Evolutionary conservation across 768 basidiomycete species (phyloP).

Genomic region (Naganishia antarctica): DNA sequence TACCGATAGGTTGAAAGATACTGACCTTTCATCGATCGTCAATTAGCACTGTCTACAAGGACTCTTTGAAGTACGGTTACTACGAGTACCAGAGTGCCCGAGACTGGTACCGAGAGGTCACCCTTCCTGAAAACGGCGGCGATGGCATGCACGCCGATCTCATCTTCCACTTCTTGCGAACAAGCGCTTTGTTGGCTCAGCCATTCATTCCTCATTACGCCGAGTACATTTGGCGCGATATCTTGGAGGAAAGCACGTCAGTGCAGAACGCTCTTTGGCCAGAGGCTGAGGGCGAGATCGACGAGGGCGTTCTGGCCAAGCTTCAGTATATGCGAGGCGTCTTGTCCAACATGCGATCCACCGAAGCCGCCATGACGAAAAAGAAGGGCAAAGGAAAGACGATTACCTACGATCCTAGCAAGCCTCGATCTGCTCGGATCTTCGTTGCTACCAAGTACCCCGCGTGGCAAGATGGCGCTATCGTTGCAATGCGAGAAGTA

Average conservation of each 20-base stretch:
- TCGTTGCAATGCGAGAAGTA: conserved; percentile 66
- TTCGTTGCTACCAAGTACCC: conserved; percentile 89
- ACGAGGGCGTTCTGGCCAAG: conserved; percentile 61
- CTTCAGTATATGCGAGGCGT: conserved; percentile 80
- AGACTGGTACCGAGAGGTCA: conserved; percentile 95
- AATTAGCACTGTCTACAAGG: conserved; percentile 83
- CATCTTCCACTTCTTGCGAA: conserved; percentile 75
- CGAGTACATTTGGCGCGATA: conserved; percentile 76
- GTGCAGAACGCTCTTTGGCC: conserved; percentile 85
- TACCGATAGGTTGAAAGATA: conserved; percentile 7
- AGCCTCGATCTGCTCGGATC: conserved; percentile 76
- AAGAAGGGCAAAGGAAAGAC: conserved; percentile 68
- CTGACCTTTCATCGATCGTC: not conserved
- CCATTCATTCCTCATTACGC: conserved; percentile 92
- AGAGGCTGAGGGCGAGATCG: conserved; percentile 55
- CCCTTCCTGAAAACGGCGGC: conserved; percentile 60
- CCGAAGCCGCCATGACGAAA: conserved; percentile 72
- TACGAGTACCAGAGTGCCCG: conserved; percentile 88
- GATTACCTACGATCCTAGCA: conserved; percentile 64
- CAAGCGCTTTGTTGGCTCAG: conserved; percentile 69
- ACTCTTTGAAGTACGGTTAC: conserved; percentile 88
- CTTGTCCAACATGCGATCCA: conserved; percentile 86
- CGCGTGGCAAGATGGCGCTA: conserved; percentile 83
- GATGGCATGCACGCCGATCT: conserved; percentile 80
- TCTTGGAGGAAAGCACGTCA: conserved; percentile 68